Conservation (phyloP, 2,329 filamentous ascomycete species). For the Fusarium tricinctum region DNA sequence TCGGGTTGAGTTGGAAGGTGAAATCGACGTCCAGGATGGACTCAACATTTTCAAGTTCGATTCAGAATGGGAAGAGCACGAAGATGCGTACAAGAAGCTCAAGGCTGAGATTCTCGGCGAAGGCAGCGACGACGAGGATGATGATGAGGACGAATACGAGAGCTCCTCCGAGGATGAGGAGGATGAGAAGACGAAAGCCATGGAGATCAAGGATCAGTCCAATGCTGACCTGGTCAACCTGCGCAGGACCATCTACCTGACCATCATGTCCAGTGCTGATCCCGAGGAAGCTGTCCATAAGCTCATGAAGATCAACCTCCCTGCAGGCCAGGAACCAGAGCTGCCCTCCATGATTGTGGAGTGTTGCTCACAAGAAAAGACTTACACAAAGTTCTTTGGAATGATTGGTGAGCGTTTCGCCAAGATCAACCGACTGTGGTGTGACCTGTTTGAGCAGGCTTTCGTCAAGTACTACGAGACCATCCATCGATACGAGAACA, state of each 20-base stretch:
- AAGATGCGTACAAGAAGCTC: conserved; percentile 88
- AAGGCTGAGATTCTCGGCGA: conserved; percentile 96
- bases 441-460: conserved; percentile 88
- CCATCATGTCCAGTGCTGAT: conserved; percentile 95
- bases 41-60: conserved; percentile 98
- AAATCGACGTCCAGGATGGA: conserved; percentile 85
- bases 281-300: conserved; percentile 99
- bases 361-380: conserved; percentile 95
- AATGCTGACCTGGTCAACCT: conserved; percentile 96
- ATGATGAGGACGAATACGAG: conserved; percentile 72
- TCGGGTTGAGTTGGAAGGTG: conserved; percentile 82
- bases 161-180: conserved; percentile 79
- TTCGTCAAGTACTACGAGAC: conserved; percentile 97
- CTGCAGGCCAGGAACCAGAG: conserved; percentile 87
- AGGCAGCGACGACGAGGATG: conserved; percentile 85
- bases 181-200: conserved; percentile 80
- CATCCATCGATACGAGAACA: conserved; percentile 97
- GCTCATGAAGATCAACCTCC: conserved; percentile 92
- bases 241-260: conserved; percentile 94
- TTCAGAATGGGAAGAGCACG: conserved; percentile 88
- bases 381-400: conserved; percentile 97
- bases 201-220: conserved; percentile 98
- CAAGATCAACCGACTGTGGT: conserved; percentile 96
- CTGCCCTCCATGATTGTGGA: conserved; percentile 97
- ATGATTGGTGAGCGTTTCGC: conserved; percentile 94